Conservation (phyloP, 352 stramenopile genomes). For the Globisporangium paddicum region DNA sequence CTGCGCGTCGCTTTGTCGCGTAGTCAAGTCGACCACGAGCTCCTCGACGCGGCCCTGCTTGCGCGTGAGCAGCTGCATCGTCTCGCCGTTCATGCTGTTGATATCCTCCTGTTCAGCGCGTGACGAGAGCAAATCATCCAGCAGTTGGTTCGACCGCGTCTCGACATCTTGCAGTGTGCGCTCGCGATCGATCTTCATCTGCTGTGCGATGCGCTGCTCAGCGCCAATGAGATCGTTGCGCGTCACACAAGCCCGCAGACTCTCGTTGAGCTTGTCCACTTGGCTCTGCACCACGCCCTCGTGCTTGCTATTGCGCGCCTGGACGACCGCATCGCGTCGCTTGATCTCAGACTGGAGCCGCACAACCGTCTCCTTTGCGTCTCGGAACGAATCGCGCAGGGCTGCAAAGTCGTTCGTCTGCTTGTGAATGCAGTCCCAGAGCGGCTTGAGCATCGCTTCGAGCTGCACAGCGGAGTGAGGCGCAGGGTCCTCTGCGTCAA, state of each 20-base stretch:
- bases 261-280: constrained; percentile 79
- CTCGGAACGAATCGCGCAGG: constrained; percentile 54
- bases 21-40: constrained; percentile 49
- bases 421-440: constrained; percentile 76
- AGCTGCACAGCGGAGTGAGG: background rate
- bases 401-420: constrained; percentile 71
- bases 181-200: constrained; percentile 65
- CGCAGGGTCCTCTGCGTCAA: background rate
- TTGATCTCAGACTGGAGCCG: constrained; percentile 81
- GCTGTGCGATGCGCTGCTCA: constrained; percentile 68
- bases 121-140: constrained; percentile 56
- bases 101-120: constrained; percentile 77
- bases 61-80: constrained; percentile 41
- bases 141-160: constrained; percentile 52
- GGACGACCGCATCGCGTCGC: constrained; percentile 67
- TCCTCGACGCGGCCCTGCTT: constrained; percentile 56
- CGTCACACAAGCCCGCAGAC: constrained; percentile 63
- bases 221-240: constrained; percentile 71
- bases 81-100: constrained; percentile 72
- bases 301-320: constrained; percentile 76
- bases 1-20: constrained; percentile 37
- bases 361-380: constrained; percentile 68
- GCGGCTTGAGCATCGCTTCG: constrained; percentile 41
- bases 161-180: constrained; percentile 59
- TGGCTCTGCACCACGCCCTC: constrained; percentile 62